phyloP scores from a whole-genome alignment of 148 eudicot species.

The Dianthus caryophyllus region DNA sequence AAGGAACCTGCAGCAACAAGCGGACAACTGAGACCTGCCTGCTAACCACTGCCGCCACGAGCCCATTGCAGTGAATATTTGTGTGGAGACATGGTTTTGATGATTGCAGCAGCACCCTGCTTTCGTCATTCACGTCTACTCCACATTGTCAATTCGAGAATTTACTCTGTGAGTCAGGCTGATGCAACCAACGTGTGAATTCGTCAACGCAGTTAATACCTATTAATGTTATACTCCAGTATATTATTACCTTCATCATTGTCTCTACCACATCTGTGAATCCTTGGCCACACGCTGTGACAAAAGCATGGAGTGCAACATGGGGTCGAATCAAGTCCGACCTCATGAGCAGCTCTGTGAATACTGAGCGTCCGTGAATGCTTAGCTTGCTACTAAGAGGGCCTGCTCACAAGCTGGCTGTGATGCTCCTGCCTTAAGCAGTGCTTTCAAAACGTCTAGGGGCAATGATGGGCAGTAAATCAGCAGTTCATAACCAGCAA shows the following conservation, averaged over 20 bases:
- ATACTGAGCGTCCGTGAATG: constrained; percentile 56
- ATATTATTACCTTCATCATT: constrained; percentile 73
- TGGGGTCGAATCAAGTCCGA: constrained; percentile 85
- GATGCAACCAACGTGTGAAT: not conserved
- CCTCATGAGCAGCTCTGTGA: constrained; percentile 57
- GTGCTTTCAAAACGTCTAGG: constrained; percentile 62
- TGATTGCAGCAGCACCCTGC: constrained; percentile 72
- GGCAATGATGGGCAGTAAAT: constrained; percentile 17
- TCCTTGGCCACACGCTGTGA: constrained; percentile 87
- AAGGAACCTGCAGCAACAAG: constrained; percentile 63
- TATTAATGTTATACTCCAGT: too few species aligned
- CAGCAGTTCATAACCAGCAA: not conserved
- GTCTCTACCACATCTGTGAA: constrained; percentile 59
- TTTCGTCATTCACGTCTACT: constrained; percentile 58
- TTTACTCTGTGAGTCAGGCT: not conserved
- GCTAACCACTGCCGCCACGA: constrained; percentile 83
- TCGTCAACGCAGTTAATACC: not conserved
- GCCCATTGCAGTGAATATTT: constrained; percentile 62
- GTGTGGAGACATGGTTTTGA: constrained; percentile 70
- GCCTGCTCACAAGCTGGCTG: constrained; percentile 98
- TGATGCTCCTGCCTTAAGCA: constrained; percentile 85
- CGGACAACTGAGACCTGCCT: constrained; percentile 70
- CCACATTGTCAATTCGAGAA: constrained; percentile 54
- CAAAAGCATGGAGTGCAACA: constrained; percentile 74
- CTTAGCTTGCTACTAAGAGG: constrained; percentile 80